Conservation (phyloP, 345 rosid species). For the Aquilaria sinensis region DNA sequence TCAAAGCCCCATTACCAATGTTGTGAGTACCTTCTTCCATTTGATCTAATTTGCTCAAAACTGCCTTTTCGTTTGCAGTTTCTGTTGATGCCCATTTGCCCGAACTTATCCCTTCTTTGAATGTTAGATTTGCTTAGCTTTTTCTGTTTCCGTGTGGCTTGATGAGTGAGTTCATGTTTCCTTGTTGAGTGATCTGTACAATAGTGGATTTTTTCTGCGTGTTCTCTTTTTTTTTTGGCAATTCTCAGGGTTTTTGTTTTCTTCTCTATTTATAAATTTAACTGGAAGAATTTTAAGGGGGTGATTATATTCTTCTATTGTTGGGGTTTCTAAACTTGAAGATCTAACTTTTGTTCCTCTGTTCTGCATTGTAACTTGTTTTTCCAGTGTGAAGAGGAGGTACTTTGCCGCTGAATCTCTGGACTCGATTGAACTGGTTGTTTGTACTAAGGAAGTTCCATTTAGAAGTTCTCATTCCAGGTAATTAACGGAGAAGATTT, state of each 20-base stretch:
- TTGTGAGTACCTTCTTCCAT: too few relatives aligned
- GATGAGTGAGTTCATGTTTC: conserved; percentile 1
- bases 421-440: conserved; percentile 19
- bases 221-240: not conserved
- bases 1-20: conserved; percentile 9
- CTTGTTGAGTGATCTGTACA: not conserved
- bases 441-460: not conserved
- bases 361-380: conserved; percentile 5
- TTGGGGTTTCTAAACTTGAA: conserved; percentile 1
- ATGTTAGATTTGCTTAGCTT: not conserved
- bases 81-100: conserved; percentile 25
- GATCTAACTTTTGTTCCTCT: conserved; percentile 21
- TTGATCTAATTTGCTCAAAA: not conserved
- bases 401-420: conserved; percentile 9
- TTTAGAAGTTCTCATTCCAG: not conserved
- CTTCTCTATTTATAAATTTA: conserved; percentile 9
- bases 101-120: conserved; percentile 11
- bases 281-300: too few relatives aligned
- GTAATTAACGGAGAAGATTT: not conserved
- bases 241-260: not conserved
- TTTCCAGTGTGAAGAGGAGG: conserved; percentile 5
- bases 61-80: conserved; percentile 13
- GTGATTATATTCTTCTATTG: too few relatives aligned
- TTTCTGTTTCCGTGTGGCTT: not conserved
- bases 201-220: not conserved